phyloP scores from a whole-genome alignment of 2,329 filamentous ascomycete genomes.

The Cercospora sp. region DNA sequence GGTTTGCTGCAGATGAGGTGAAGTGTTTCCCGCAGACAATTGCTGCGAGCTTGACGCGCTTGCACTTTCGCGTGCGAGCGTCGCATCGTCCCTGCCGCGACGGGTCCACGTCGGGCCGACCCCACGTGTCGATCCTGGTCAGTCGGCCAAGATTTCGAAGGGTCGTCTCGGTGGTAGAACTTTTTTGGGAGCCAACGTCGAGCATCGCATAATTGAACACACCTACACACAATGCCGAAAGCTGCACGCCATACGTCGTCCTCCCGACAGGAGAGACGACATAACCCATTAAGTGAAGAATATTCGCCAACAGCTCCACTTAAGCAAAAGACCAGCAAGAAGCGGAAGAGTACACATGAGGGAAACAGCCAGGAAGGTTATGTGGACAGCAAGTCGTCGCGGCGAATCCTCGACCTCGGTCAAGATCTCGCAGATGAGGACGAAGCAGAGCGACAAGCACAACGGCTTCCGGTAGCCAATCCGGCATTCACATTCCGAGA shows the following conservation, averaged over 20 bases:
- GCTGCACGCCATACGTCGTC: slow-evolving; percentile 56
- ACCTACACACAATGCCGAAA: slow-evolving; percentile 65
- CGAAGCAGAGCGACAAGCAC: slow-evolving; percentile 52
- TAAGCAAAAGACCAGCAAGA: slow-evolving; percentile 67
- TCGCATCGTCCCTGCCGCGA: slow-evolving; percentile 11
- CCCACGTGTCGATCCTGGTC: slow-evolving; percentile 11
- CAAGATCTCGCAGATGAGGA: slow-evolving; percentile 87
- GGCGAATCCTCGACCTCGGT: slow-evolving; percentile 85
- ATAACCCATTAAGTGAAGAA: slow-evolving; percentile 92
- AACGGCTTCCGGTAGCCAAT: slow-evolving; percentile 51
- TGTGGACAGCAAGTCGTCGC: slow-evolving; percentile 83
- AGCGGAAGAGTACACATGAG: slow-evolving; percentile 59
- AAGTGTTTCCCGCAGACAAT: background rate
- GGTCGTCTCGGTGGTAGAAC: slow-evolving; percentile 7
- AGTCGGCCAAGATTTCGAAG: background rate
- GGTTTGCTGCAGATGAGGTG: background rate
- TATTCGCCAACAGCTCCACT: slow-evolving; percentile 68
- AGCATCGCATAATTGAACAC: background rate
- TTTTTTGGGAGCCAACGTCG: background rate
- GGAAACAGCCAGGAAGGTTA: slow-evolving; percentile 64
- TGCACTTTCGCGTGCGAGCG: slow-evolving; percentile 4
- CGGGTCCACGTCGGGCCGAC: slow-evolving; percentile 6
- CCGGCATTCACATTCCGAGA: slow-evolving; percentile 77
- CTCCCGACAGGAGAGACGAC: slow-evolving; percentile 64
- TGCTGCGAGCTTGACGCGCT: slow-evolving; percentile 11